Conservation (phyloP, 805 yeast species). For the Cyberlindnera suaveolens region DNA sequence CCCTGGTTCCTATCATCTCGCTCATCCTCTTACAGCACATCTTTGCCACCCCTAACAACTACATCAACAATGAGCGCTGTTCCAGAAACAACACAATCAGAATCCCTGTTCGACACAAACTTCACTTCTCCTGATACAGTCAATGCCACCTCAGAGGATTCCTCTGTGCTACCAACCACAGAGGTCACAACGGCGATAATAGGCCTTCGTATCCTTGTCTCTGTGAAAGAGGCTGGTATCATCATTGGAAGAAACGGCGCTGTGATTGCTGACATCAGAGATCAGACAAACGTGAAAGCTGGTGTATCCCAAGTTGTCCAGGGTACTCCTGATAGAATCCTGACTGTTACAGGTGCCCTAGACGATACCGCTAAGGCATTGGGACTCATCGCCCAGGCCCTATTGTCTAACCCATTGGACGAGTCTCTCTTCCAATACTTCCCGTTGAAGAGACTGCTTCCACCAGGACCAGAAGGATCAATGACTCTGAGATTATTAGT, state of each 20-base stretch:
- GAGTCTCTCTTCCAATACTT: slow-evolving; percentile 40
- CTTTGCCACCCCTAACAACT: slow-evolving; percentile 1
- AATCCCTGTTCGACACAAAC: slow-evolving; percentile 21
- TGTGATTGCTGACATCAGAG: slow-evolving; percentile 70
- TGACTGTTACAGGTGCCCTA: slow-evolving; percentile 70
- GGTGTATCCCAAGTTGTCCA: slow-evolving; percentile 78
- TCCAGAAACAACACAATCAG: slow-evolving; percentile 9
- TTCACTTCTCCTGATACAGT: slow-evolving; percentile 11
- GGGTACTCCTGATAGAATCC: slow-evolving; percentile 77
- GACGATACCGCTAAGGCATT: slow-evolving; percentile 66
- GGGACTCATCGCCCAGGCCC: slow-evolving; percentile 60
- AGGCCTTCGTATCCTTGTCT: slow-evolving; percentile 48
- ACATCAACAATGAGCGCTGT: slow-evolving; percentile 3
- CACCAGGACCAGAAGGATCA: slow-evolving; percentile 45
- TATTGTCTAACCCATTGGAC: slow-evolving; percentile 39
- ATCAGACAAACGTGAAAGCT: slow-evolving; percentile 71
- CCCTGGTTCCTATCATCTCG: background rate
- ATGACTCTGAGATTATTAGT: slow-evolving; percentile 62
- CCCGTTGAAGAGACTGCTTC: slow-evolving; percentile 55
- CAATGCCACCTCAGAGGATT: background rate
- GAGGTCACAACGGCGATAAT: slow-evolving; percentile 22
- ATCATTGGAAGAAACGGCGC: slow-evolving; percentile 82
- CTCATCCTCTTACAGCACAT: background rate
- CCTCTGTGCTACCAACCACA: slow-evolving; percentile 17
- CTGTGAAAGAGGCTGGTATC: slow-evolving; percentile 85